Evolutionary conservation across 2,329 filamentous ascomycete genomes (phyloP).

Genomic region (Sporothrix brunneoviolacea): DNA sequence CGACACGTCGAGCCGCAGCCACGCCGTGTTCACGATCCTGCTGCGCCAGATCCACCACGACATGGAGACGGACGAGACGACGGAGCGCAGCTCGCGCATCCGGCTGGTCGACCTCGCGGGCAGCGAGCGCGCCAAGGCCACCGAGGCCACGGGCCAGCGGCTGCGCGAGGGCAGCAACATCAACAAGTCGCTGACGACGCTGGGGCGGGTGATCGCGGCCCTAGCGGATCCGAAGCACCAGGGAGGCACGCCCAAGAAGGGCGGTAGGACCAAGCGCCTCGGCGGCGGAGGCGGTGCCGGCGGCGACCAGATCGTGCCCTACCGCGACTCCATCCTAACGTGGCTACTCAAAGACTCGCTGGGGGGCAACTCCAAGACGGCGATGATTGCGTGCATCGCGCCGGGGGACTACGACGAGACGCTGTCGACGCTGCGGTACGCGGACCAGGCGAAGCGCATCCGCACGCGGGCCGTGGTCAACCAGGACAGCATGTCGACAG

Average conservation of each 20-base stretch:
- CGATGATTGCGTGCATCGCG: conserved; percentile 97
- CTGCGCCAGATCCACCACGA: conserved; percentile 98
- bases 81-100: conserved; percentile 88
- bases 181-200: conserved; percentile 95
- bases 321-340: conserved; percentile 76
- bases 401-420: conserved; percentile 97
- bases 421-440: conserved; percentile 89
- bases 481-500: conserved; percentile 86
- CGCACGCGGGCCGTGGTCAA: conserved; percentile 92
- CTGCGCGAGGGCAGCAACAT: conserved; percentile 95
- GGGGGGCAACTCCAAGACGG: conserved; percentile 95
- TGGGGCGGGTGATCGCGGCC: conserved; percentile 92
- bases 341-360: conserved; percentile 94
- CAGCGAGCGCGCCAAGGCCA: conserved; percentile 89
- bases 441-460: conserved; percentile 95
- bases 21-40: conserved; percentile 97
- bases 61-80: conserved; percentile 94
- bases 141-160: conserved; percentile 85
- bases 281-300: conserved; percentile 32
- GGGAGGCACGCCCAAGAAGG: conserved; percentile 46
- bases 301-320: conserved; percentile 71
- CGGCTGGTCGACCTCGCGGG: conserved; percentile 91
- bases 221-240: conserved; percentile 72
- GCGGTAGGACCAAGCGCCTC: conserved; percentile 33
- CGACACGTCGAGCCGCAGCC: conserved; percentile 91